Percentiles rank a stretch among this genome's conserved stretches.
Conservation (phyloP, 1,139 yeast species). For the Candida sanyaensis region DNA sequence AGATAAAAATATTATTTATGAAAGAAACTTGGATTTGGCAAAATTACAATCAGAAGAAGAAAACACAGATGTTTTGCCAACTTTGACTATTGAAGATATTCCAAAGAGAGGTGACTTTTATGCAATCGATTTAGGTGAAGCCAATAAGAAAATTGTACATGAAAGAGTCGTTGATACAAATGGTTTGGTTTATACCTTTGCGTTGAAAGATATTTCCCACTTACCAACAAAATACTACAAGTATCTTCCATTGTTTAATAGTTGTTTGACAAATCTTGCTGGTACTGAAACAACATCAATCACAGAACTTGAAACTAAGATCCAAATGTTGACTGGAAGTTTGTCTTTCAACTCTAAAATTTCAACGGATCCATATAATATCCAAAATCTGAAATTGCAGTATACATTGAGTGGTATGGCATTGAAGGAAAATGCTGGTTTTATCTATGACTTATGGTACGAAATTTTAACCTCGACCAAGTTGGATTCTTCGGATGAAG, state of each 20-base stretch:
- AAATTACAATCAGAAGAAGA: slow-evolving; percentile 68
- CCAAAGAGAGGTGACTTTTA: slow-evolving; percentile 53
- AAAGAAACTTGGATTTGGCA: slow-evolving; percentile 60
- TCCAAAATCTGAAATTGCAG: slow-evolving; percentile 46
- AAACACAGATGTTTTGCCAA: slow-evolving; percentile 78
- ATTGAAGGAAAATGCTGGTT: slow-evolving; percentile 61
- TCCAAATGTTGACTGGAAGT: slow-evolving; percentile 86
- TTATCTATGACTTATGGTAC: slow-evolving; percentile 65
- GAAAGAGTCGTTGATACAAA: slow-evolving; percentile 67
- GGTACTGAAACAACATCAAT: slow-evolving; percentile 75
- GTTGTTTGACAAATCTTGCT: slow-evolving; percentile 74
- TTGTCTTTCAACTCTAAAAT: slow-evolving; percentile 60
- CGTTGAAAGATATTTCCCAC: slow-evolving; percentile 53
- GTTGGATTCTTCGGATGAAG: slow-evolving; percentile 46
- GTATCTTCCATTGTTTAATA: slow-evolving; percentile 74
- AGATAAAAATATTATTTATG: slow-evolving; percentile 59
- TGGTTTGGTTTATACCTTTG: slow-evolving; percentile 72
- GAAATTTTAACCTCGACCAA: slow-evolving; percentile 72
- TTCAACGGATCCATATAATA: slow-evolving; percentile 55
- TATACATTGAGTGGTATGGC: slow-evolving; percentile 68
- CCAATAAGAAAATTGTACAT: slow-evolving; percentile 27
- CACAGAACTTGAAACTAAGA: slow-evolving; percentile 82
- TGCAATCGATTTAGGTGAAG: slow-evolving; percentile 26
- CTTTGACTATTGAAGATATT: slow-evolving; percentile 73
- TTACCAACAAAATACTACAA: slow-evolving; percentile 64